These are phyloP conservation scores for Scedosporium minutisporum DNA, from an alignment of 2,329 filamentous ascomycete species.

Conservation along the genomic window DNA sequence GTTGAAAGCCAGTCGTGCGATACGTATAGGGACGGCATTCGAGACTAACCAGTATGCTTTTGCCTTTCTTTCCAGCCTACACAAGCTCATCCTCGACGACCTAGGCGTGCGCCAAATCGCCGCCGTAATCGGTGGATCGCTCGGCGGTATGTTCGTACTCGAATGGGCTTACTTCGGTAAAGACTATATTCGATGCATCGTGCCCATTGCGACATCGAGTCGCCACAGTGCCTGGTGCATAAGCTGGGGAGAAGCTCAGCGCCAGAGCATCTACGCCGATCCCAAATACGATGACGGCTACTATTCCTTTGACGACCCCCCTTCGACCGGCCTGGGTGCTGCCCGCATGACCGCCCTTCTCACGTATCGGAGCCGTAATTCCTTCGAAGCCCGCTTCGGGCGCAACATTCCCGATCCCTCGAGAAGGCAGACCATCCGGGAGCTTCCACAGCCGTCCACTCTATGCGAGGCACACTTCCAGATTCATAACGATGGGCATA, in stretches of 20 bases:
- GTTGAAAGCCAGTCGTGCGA: background rate
- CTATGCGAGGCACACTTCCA: conserved; percentile 66
- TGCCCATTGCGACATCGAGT: conserved; percentile 78
- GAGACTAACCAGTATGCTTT: background rate
- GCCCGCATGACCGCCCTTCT: conserved; percentile 94
- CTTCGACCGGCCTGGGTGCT: conserved; percentile 76
- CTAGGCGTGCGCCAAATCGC: conserved; percentile 71
- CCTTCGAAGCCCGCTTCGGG: conserved; percentile 91
- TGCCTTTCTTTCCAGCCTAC: conserved; percentile 42
- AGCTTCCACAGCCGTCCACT: conserved; percentile 47
- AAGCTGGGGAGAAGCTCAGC: conserved; percentile 81
- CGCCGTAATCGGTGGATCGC: conserved; percentile 71
- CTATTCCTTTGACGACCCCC: conserved; percentile 80
- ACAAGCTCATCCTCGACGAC: conserved; percentile 71
- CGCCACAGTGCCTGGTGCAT: conserved; percentile 84
- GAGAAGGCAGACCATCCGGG: conserved; percentile 73
- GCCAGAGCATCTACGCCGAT: conserved; percentile 93
- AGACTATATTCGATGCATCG: conserved; percentile 69
- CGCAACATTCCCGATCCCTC: conserved; percentile 83
- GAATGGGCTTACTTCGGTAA: conserved; percentile 89
- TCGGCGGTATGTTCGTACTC: conserved; percentile 83
- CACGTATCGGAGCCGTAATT: conserved; percentile 93
- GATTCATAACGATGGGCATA: conserved; percentile 76
- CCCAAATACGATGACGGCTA: conserved; percentile 98
- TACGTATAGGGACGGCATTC: background rate